phyloP scores from a whole-genome alignment of 2,329 filamentous ascomycete genomes.

The Aspergillus carbonarius region DNA sequence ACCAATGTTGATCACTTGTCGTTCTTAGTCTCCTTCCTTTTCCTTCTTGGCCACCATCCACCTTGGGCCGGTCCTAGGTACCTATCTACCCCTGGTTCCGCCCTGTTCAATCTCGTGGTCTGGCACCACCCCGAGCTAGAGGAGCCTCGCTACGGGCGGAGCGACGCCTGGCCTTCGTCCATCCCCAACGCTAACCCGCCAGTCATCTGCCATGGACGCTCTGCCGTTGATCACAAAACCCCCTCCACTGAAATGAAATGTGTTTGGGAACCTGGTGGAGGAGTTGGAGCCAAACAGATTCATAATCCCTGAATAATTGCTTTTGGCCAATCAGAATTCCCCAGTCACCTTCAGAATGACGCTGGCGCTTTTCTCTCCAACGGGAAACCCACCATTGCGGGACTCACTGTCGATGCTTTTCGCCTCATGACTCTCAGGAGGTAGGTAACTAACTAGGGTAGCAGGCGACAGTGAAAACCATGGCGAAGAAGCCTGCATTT shows the following conservation, averaged over 20 bases:
- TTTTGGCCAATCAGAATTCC: background rate
- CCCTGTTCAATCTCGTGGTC: slow-evolving; percentile 2
- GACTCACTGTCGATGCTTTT: too few species aligned
- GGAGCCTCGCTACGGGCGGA: slow-evolving; percentile 4
- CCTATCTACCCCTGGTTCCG: slow-evolving; percentile 10
- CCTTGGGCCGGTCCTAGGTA: background rate
- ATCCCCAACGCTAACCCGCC: slow-evolving; percentile 2
- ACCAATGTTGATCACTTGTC: background rate
- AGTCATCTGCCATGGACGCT: background rate
- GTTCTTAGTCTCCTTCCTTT: background rate
- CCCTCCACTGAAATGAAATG: background rate
- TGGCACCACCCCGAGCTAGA: slow-evolving; percentile 4
- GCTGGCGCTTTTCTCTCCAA: background rate
- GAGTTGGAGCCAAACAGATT: background rate
- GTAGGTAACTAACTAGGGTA: too few species aligned
- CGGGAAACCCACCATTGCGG: background rate
- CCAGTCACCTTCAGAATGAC: background rate
- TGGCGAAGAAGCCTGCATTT: background rate
- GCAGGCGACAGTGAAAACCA: too few species aligned
- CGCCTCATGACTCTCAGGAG: too few species aligned
- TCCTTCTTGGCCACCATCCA: background rate
- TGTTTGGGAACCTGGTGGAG: background rate
- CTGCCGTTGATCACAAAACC: background rate
- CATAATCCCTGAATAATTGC: background rate
- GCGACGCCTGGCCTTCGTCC: background rate